These are phyloP conservation scores for Venturia nashicola DNA, from an alignment of 2,329 filamentous ascomycete genomes.

Conservation along the genomic window DNA sequence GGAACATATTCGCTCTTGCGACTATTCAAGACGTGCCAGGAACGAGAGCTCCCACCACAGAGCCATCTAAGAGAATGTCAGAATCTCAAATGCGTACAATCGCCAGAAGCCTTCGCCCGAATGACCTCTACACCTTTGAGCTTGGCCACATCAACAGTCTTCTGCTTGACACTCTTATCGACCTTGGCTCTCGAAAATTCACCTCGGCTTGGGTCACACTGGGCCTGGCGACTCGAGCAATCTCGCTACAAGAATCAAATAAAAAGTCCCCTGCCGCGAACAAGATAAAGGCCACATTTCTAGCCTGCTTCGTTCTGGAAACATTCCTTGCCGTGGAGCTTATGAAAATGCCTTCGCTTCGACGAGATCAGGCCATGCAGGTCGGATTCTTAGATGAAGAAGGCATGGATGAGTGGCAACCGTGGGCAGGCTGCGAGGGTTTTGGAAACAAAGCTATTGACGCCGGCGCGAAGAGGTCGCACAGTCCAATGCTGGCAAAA, in stretches of 20 bases:
- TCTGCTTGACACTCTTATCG: conserved; percentile 45
- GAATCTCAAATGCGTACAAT: conserved; percentile 17
- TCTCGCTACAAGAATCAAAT: conserved; percentile 16
- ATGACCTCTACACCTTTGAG: conserved; percentile 20
- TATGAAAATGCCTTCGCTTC: conserved; percentile 38
- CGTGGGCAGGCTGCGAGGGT: conserved; percentile 46
- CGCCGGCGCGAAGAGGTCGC: conserved; percentile 9
- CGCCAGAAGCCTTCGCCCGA: conserved; percentile 20
- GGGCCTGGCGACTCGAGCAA: conserved; percentile 48
- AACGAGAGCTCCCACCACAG: background rate
- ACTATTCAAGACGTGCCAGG: conserved; percentile 19
- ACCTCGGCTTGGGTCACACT: conserved; percentile 51
- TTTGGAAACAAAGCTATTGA: conserved; percentile 20
- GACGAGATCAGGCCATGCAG: conserved; percentile 33
- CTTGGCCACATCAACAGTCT: conserved; percentile 30
- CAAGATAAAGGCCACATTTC: conserved; percentile 29
- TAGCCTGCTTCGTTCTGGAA: conserved; percentile 53
- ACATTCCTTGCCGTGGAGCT: conserved; percentile 42
- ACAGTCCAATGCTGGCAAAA: background rate
- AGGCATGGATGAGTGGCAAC: conserved; percentile 62
- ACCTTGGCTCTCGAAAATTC: conserved; percentile 46
- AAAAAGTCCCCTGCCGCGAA: background rate
- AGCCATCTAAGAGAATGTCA: conserved; percentile 8
- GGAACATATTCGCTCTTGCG: conserved; percentile 31
- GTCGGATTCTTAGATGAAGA: conserved; percentile 47